Conservation (phyloP, 805 yeast genomes). For the Isabelozyma pseudorhagii region DNA sequence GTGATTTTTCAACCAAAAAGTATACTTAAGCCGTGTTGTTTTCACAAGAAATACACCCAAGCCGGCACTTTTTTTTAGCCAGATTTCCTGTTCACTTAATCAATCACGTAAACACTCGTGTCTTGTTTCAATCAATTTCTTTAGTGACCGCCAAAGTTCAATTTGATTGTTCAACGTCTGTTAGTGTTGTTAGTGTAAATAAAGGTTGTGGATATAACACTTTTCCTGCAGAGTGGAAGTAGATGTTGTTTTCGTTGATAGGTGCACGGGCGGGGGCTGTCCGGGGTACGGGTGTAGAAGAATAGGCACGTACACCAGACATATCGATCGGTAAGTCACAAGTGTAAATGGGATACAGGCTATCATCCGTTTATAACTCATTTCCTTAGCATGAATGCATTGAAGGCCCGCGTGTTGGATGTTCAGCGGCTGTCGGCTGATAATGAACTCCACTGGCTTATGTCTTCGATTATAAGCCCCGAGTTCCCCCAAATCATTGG, state of each 20-base stretch:
- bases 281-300: neutral
- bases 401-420: neutral
- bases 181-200: neutral
- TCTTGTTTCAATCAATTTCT: neutral
- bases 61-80: no score
- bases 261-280: no score
- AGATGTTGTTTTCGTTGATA: neutral
- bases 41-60: no score
- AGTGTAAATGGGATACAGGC: no score
- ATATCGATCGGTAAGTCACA: no score
- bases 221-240: neutral
- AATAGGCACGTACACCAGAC: no score
- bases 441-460: slow-evolving; percentile 32
- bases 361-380: no score
- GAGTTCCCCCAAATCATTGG: slow-evolving; percentile 34
- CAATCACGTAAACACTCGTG: neutral
- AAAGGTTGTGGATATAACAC: neutral
- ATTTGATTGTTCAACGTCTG: no score
- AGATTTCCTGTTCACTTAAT: neutral
- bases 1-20: no score
- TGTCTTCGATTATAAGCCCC: slow-evolving; percentile 16
- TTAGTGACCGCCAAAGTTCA: no score
- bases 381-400: neutral
- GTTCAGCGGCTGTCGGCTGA: slow-evolving; percentile 16
- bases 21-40: no score